phyloP scores from a whole-genome alignment of 352 stramenopile genomes.

The Pythium brachiatum region DNA sequence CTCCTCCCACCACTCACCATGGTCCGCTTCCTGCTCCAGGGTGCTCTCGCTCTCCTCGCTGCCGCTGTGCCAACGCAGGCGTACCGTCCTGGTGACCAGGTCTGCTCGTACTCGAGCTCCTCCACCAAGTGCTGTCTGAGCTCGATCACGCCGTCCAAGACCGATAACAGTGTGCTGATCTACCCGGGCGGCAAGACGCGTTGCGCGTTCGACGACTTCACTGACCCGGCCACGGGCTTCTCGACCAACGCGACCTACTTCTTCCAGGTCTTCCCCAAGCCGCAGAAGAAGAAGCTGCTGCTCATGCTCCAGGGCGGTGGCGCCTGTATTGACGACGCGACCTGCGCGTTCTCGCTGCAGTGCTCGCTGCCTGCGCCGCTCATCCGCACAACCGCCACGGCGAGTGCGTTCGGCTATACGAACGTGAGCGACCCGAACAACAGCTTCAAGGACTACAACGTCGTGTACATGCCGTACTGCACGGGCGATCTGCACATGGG shows the following conservation, averaged over 20 bases:
- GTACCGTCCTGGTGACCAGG: constrained; percentile 12
- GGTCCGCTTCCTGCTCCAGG: neutral
- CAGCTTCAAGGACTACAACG: constrained; percentile 68
- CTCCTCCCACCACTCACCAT: neutral
- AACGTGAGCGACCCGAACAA: constrained; percentile 55
- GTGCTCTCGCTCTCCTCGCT: neutral
- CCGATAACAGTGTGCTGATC: constrained; percentile 40
- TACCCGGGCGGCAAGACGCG: constrained; percentile 46
- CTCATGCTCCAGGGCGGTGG: constrained; percentile 66
- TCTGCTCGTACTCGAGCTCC: constrained; percentile 8
- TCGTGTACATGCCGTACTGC: constrained; percentile 67
- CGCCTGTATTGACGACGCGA: constrained; percentile 56
- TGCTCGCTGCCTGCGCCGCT: constrained; percentile 41
- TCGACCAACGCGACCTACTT: constrained; percentile 53
- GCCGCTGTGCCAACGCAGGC: neutral
- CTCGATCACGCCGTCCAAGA: constrained; percentile 23
- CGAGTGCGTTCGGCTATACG: constrained; percentile 40
- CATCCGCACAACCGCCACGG: constrained; percentile 36
- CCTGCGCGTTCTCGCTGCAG: constrained; percentile 65
- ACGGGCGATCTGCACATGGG: constrained; percentile 66
- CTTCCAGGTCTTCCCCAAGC: constrained; percentile 64
- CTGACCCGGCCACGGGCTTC: constrained; percentile 28
- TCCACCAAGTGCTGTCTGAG: constrained; percentile 2
- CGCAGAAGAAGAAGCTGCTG: constrained; percentile 56
- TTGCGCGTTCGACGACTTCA: constrained; percentile 46